Evolutionary conservation across 352 stramenopile species (phyloP).

Genomic region (Phytopythium montanum): DNA sequence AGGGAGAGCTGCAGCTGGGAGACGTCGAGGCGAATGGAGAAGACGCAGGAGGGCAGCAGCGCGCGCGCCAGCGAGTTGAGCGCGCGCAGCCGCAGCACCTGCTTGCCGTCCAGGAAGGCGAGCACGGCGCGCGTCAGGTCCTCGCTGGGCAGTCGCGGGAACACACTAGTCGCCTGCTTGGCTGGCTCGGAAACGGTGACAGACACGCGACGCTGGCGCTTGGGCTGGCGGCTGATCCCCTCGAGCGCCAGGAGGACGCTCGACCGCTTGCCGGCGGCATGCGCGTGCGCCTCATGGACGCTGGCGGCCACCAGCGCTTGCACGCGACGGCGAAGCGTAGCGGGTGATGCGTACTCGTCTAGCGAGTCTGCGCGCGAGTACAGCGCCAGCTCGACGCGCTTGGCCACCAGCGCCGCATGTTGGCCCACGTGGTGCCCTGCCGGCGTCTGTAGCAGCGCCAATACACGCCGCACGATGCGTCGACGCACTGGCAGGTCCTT

Average conservation of each 20-base stretch:
- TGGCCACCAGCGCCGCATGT: slow-evolving; percentile 38
- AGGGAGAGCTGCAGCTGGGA: slow-evolving; percentile 31
- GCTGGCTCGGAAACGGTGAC: too few relatives aligned
- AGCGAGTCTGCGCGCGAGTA: slow-evolving; percentile 66
- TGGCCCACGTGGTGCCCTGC: slow-evolving; percentile 9
- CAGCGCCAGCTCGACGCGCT: slow-evolving; percentile 70
- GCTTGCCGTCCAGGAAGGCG: slow-evolving; percentile 55
- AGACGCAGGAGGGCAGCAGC: slow-evolving; percentile 51
- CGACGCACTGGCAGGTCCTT: slow-evolving; percentile 56
- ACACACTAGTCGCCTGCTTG: neutral
- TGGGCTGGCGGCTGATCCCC: slow-evolving; percentile 10
- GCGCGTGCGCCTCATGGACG: slow-evolving; percentile 54
- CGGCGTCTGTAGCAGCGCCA: slow-evolving; percentile 42
- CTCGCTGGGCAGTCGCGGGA: slow-evolving; percentile 22
- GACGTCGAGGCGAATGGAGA: slow-evolving; percentile 48
- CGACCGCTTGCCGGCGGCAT: slow-evolving; percentile 3
- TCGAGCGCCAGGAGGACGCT: too few relatives aligned
- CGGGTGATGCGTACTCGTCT: slow-evolving; percentile 65
- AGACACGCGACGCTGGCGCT: slow-evolving; percentile 30
- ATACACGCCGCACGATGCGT: slow-evolving; percentile 67
- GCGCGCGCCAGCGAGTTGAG: slow-evolving; percentile 47
- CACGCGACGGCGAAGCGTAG: slow-evolving; percentile 63
- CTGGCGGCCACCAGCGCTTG: slow-evolving; percentile 69
- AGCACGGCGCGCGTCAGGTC: slow-evolving; percentile 55
- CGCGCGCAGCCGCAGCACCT: slow-evolving; percentile 40